Percentiles rank a stretch among this genome's conserved stretches.
These are phyloP conservation scores for Colletotrichum endophyticum DNA, from an alignment of 2,329 filamentous ascomycete genomes.

Conservation along the genomic window DNA sequence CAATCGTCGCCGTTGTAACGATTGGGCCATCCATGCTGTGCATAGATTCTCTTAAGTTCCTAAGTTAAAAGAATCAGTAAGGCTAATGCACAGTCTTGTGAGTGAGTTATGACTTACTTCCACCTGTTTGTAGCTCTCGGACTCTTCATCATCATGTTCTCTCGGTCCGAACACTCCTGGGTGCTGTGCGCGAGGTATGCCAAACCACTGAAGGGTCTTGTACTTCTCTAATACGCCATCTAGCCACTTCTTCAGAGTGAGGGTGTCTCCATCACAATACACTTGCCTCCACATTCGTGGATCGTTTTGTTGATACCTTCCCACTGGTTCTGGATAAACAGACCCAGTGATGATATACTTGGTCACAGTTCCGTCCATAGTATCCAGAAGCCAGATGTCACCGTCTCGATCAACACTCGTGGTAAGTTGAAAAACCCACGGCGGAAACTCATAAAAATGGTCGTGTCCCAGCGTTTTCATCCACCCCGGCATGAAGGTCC, in stretches of 20 bases:
- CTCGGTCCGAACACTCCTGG: neutral
- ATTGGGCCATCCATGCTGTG: neutral
- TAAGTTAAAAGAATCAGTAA: neutral
- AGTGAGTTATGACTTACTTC: neutral
- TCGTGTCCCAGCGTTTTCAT: neutral
- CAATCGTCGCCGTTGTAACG: neutral
- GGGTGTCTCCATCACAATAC: neutral
- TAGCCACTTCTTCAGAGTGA: neutral
- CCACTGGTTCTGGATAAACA: neutral
- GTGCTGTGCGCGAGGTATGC: neutral
- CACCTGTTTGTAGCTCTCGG: neutral
- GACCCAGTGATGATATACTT: constrained; percentile 1
- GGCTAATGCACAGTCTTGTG: neutral
- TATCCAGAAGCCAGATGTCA: neutral
- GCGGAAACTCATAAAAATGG: neutral
- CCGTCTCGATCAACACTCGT: neutral
- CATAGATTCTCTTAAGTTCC: neutral
- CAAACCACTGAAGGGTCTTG: neutral
- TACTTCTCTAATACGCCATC: neutral
- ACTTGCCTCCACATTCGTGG: neutral
- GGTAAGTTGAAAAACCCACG: neutral
- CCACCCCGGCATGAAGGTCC: neutral
- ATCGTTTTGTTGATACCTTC: neutral
- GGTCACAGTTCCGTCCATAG: constrained; percentile 2
- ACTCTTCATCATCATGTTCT: neutral